Conservation (phyloP, 192 early-diverging fungal species). For the Chytriomyces confervae region DNA sequence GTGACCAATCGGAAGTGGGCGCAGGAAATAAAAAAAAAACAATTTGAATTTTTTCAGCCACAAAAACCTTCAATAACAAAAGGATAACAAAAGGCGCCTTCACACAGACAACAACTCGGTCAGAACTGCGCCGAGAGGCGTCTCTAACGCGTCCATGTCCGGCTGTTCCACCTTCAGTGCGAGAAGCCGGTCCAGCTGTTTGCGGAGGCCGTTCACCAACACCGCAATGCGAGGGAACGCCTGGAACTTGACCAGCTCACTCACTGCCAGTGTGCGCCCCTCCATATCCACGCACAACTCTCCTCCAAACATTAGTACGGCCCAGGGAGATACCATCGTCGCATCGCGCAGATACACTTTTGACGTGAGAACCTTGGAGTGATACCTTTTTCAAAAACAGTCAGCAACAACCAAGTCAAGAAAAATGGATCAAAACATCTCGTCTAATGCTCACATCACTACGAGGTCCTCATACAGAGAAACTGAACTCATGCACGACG, state of each 20-base stretch:
- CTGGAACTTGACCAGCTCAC: constrained; percentile 61
- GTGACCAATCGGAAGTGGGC: too few species aligned
- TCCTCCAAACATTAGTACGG: constrained; percentile 84
- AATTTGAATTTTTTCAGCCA: too few species aligned
- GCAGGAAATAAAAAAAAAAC: too few species aligned
- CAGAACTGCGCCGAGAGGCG: constrained; percentile 30
- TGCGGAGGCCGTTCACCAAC: constrained; percentile 76
- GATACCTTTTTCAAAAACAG: constrained; percentile 38
- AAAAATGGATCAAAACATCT: too few species aligned
- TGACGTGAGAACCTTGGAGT: constrained; percentile 66
- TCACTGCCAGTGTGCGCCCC: constrained; percentile 66
- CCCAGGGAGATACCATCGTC: constrained; percentile 69
- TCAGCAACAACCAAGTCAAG: background rate
- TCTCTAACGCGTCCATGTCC: constrained; percentile 45
- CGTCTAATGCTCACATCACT: constrained; percentile 55
- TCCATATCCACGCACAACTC: constrained; percentile 73
- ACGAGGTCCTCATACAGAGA: constrained; percentile 69
- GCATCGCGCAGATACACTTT: constrained; percentile 74
- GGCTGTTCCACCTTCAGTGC: constrained; percentile 77
- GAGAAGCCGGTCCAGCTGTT: constrained; percentile 72
- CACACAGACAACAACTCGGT: constrained; percentile 21
- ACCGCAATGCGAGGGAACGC: constrained; percentile 68
- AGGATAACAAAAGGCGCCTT: background rate
- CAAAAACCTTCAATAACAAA: background rate
- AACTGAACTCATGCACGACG: constrained; percentile 71